Base-by-base conservation (phyloP, 2,329 filamentous ascomycete genomes). In the Triangularia verruculosa region DNA sequence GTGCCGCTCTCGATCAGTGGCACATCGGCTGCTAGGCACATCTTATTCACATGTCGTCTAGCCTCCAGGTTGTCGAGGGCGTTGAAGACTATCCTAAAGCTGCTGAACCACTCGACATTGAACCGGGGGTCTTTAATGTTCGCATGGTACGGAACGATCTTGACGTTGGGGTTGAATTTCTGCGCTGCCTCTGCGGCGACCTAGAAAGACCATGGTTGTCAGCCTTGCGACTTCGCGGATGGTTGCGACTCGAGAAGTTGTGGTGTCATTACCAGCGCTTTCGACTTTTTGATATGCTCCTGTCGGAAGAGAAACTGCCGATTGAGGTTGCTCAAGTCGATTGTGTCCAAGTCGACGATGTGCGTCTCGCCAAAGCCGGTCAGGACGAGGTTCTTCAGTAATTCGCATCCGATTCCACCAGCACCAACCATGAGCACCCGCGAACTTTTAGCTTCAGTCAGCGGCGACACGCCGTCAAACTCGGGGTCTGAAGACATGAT, bases 211-310 rank as follows among this genome's bases (percentile, higher is more conserved):
- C 28, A 11, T n/a, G 13, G 9, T 25, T 28, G 34, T 65, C 58
- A 61, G 51, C 66, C 25, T 72, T 64, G 71, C 70, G 39, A 47
- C 67, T 71, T 57, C 7, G 28, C 17, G 22, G 13, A 32, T 43
- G 17, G 27, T 24, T 20, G 12, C 17, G 39, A 25, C 17, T 28
- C n/a, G 32, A n/a, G 12, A 25, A 20, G n/a, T 22, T 20, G 39
- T 20, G 39, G 39, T 17, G 22, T 25, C 24, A 86, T 68, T 82
- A 95, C 93, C 78, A 96, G 78, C 59, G 95, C 93, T 75, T 99
- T 99, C 1, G 94, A 87, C 76, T 97, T 97, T 78, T 97, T 98
- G 78, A 99, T 98, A 74, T 99, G 95, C 75, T 98, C 93, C 72
- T 94, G 90, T 66, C 93, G 87, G 77, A 99, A 99, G 56, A 99